phyloP scores from a whole-genome alignment of 768 basidiomycete species.

The Hygrocybe coccinea region DNA sequence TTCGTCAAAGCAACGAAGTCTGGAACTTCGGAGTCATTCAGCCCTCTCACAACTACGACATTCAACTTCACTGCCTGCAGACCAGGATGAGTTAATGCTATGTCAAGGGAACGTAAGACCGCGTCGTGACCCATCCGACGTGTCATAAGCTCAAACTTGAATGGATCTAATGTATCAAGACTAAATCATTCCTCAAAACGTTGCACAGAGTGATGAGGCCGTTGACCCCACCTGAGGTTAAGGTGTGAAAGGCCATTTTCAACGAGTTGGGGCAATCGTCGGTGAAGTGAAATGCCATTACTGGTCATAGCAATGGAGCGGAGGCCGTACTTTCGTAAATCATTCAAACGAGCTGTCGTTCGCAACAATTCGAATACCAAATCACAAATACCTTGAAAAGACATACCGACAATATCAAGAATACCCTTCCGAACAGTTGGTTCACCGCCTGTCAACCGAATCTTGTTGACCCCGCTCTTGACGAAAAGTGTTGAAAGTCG shows the following conservation, averaged over 20 bases:
- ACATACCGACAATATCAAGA: constrained; percentile 60
- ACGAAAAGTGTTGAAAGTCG: constrained; percentile 76
- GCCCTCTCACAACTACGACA: constrained; percentile 72
- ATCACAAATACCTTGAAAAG: background rate
- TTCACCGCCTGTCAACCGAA: constrained; percentile 84
- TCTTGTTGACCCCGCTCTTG: constrained; percentile 77
- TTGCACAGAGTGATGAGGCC: background rate
- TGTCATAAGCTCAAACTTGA: constrained; percentile 86
- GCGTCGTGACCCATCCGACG: constrained; percentile 71
- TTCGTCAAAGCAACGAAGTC: constrained; percentile 78
- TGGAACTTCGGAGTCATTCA: constrained; percentile 77
- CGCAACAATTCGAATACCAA: background rate
- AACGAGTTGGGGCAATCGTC: constrained; percentile 64
- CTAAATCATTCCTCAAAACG: constrained; percentile 32
- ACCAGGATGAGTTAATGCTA: constrained; percentile 50
- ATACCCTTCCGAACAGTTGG: constrained; percentile 79
- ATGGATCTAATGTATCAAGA: constrained; percentile 79
- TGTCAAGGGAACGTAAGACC: constrained; percentile 61
- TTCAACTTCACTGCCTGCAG: constrained; percentile 73
- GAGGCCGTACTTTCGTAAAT: constrained; percentile 56
- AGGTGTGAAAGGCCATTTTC: constrained; percentile 74
- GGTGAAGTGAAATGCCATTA: constrained; percentile 73
- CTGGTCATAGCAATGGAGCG: constrained; percentile 80
- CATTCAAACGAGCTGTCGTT: constrained; percentile 51
- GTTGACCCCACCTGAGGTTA: constrained; percentile 48